Percentiles rank a stretch among this genome's conserved stretches.
Evolutionary conservation across 257 asterid genomes (phyloP).

Genomic region (Paraleonurus japonicus): DNA sequence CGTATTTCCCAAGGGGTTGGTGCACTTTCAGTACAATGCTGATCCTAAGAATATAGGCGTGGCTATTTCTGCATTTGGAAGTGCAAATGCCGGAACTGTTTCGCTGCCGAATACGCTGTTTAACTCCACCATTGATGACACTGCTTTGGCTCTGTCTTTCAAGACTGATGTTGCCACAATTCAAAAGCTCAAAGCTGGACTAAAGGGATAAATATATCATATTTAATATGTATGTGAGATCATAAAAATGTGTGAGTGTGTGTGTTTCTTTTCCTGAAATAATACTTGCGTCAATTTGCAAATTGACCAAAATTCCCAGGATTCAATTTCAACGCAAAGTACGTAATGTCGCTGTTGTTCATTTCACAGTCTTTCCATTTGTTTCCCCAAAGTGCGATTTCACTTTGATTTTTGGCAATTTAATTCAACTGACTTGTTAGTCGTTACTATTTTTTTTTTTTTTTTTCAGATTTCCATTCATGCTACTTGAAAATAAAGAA

Average conservation of each 20-base stretch:
- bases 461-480: no score
- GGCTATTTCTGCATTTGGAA: conserved; percentile 55
- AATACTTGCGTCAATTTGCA: no score
- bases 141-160: conserved; percentile 42
- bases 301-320: no score
- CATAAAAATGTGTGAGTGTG: no score
- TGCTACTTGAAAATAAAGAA: no score
- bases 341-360: neutral
- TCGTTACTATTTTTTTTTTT: no score
- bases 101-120: conserved; percentile 44
- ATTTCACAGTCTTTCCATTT: neutral
- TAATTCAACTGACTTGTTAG: no score
- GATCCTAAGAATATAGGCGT: conserved; percentile 37
- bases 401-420: neutral
- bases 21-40: conserved; percentile 53
- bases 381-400: neutral
- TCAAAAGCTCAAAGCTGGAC: conserved; percentile 51
- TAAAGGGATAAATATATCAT: conserved; percentile 23
- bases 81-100: conserved; percentile 52
- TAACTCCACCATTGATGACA: conserved; percentile 41
- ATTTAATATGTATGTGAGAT: neutral
- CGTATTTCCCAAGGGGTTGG: conserved; percentile 51
- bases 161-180: conserved; percentile 52
- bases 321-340: no score
- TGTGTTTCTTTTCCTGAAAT: no score